Conservation (phyloP, 192 early-diverging fungal species). For the Geranomyces variabilis region DNA sequence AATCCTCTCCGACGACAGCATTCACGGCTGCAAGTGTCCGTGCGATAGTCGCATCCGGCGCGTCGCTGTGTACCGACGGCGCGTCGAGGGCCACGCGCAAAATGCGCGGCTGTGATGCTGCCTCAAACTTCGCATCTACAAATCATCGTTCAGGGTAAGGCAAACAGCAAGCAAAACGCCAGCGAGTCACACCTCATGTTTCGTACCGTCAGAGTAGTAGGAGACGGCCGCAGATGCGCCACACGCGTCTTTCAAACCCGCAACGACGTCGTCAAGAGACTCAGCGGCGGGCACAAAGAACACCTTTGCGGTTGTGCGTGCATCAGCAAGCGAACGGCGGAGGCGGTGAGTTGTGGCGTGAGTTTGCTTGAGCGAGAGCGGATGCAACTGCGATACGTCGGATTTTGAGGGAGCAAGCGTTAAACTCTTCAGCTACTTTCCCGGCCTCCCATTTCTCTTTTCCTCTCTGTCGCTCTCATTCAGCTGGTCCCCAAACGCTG, state of each 20-base stretch:
- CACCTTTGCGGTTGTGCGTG: background rate
- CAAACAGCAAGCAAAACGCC: background rate
- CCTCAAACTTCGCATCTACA: too few relatives aligned
- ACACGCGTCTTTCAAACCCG: background rate
- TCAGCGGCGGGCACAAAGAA: constrained; percentile 7
- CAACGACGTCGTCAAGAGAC: constrained; percentile 10
- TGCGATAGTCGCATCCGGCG: constrained; percentile 2
- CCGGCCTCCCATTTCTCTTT: background rate
- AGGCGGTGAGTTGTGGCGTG: background rate
- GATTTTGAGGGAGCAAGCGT: background rate
- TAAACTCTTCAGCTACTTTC: background rate
- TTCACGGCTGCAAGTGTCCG: background rate
- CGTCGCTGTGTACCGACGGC: background rate
- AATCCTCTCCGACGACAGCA: constrained; percentile 4
- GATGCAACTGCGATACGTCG: background rate
- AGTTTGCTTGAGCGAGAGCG: background rate
- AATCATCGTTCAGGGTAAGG: background rate
- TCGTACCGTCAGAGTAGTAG: too few relatives aligned
- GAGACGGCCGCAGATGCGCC: constrained; percentile 1
- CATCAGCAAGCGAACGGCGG: constrained; percentile 12
- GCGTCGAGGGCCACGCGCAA: background rate
- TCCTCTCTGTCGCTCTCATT: background rate
- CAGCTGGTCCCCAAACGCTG: background rate
- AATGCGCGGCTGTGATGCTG: background rate
- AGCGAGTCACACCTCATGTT: too few relatives aligned